A percentile compares a stretch with the other conserved stretches of the same genome.
Evolutionary conservation across 495 filamentous ascomycete species (phyloP).

Genomic region (Penicillium manginii): DNA sequence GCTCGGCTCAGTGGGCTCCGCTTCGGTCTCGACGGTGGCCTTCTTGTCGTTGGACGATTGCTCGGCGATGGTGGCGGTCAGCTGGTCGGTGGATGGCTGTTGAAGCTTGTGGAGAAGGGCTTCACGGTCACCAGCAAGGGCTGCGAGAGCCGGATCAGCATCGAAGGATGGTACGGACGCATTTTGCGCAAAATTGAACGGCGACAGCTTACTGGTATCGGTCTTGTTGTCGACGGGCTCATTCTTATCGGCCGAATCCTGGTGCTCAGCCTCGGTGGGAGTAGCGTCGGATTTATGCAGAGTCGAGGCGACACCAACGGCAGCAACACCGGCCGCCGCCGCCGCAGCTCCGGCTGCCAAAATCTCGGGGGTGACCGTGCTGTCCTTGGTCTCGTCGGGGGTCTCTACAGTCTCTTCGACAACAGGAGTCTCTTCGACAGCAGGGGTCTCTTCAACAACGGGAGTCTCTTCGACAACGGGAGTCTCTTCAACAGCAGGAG

Average conservation of each 20-base stretch:
- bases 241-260: slow-evolving; percentile 20
- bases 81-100: slow-evolving; percentile 38
- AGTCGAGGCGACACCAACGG: slow-evolving; percentile 24
- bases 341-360: slow-evolving; percentile 34
- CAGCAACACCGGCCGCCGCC: slow-evolving; percentile 27
- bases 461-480: slow-evolving; percentile 11
- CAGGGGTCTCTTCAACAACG: slow-evolving; percentile 16
- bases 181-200: slow-evolving; percentile 19
- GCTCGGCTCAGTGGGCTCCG: slow-evolving; percentile 24
- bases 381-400: slow-evolving; percentile 27
- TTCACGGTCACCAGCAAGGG: slow-evolving; percentile 44
- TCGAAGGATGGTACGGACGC: slow-evolving; percentile 32
- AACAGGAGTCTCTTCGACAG: slow-evolving; percentile 7
- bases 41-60: slow-evolving; percentile 22
- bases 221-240: slow-evolving; percentile 3
- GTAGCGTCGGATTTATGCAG: slow-evolving; percentile 22
- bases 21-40: slow-evolving; percentile 17
- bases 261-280: slow-evolving; percentile 14
- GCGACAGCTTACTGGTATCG: slow-evolving; percentile 31
- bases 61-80: slow-evolving; percentile 19
- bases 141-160: slow-evolving; percentile 44
- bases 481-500: slow-evolving; percentile 5
- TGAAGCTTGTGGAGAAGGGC: slow-evolving; percentile 40
- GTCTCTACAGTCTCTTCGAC: slow-evolving; percentile 16
- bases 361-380: slow-evolving; percentile 25